Conservation (phyloP, 78 protist species). For the Guillardia theta region DNA sequence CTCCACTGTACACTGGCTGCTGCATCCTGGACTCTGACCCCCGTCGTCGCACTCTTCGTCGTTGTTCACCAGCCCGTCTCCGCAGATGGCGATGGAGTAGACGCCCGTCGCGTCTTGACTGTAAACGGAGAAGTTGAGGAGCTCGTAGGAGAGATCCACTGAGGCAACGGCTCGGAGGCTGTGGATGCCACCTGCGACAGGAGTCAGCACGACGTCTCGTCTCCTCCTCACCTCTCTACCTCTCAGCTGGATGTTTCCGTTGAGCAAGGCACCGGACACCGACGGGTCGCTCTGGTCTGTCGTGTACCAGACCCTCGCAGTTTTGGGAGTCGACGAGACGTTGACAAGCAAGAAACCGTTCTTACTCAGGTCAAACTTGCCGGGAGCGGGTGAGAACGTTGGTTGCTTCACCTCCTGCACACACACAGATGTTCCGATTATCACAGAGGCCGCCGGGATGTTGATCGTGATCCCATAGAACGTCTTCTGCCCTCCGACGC, state of each 20-base stretch:
- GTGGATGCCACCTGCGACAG: neutral
- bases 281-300: no score
- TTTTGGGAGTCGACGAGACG: neutral
- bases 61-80: neutral
- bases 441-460: no score
- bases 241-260: neutral
- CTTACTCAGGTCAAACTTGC: neutral
- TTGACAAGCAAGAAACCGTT: neutral
- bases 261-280: no score
- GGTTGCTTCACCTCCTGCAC: neutral
- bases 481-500: neutral
- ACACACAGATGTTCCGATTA: neutral
- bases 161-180: neutral
- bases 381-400: no score
- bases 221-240: no score
- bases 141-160: neutral
- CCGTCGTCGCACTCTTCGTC: constrained; percentile 48
- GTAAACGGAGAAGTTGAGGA: neutral
- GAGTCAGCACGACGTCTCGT: no score
- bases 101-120: neutral
- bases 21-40: neutral
- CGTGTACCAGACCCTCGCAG: no score
- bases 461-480: no score
- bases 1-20: neutral
- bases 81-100: neutral